Evolutionary conservation across 768 basidiomycete species (phyloP).

Genomic region (Tylopilus vinaceipallidus): DNA sequence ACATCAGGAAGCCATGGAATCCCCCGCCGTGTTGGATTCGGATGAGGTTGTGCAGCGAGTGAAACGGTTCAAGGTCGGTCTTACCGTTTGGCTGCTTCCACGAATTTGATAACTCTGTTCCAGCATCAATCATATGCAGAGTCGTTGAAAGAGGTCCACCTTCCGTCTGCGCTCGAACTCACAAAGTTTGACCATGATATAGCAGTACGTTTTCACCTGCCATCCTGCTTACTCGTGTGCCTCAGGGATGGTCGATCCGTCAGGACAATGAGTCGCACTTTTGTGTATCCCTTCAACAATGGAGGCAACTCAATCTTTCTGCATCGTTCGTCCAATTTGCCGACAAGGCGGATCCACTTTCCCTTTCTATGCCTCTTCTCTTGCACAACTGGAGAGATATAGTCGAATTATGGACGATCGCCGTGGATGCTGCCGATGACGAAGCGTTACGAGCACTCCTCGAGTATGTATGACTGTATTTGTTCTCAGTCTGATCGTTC

Average conservation of each 20-base stretch:
- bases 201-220: slow-evolving; percentile 34
- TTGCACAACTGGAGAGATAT: slow-evolving; percentile 78
- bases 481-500: slow-evolving; percentile 8
- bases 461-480: slow-evolving; percentile 50
- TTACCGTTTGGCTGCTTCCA: background rate
- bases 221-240: background rate
- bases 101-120: background rate
- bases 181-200: slow-evolving; percentile 60
- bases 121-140: slow-evolving; percentile 76
- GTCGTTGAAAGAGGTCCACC: slow-evolving; percentile 65
- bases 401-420: slow-evolving; percentile 58
- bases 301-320: slow-evolving; percentile 78
- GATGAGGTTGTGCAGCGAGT: slow-evolving; percentile 34
- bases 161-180: slow-evolving; percentile 61
- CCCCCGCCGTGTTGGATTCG: background rate
- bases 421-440: slow-evolving; percentile 59
- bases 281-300: slow-evolving; percentile 67
- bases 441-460: slow-evolving; percentile 73
- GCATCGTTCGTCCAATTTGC: slow-evolving; percentile 73
- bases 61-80: slow-evolving; percentile 52
- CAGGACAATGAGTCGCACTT: slow-evolving; percentile 83
- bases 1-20: slow-evolving; percentile 19
- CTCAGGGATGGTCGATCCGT: background rate
- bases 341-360: slow-evolving; percentile 54
- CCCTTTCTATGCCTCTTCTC: slow-evolving; percentile 76